Evolutionary conservation across 306 rosid genomes (phyloP).

Genomic region (Herpetospermum pedunculosum): DNA sequence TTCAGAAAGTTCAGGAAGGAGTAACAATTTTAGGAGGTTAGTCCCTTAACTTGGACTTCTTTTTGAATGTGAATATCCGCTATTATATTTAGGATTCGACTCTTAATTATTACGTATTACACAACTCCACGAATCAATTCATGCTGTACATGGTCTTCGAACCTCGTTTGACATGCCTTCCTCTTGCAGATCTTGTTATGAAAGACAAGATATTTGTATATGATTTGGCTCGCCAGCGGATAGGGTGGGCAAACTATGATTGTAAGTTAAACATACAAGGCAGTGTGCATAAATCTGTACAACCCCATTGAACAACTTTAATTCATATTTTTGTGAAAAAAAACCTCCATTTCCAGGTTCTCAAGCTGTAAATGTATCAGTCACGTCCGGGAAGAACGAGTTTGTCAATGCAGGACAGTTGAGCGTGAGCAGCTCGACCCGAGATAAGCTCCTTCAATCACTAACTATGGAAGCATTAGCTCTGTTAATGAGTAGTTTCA

Average conservation of each 20-base stretch:
- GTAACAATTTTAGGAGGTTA: constrained; percentile 83
- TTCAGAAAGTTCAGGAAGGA: constrained; percentile 69
- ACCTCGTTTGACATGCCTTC: neutral
- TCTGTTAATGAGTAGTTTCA: constrained; percentile 13
- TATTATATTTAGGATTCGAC: neutral
- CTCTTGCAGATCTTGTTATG: constrained; percentile 59
- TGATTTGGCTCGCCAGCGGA: constrained; percentile 60
- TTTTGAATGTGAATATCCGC: neutral
- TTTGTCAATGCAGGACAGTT: constrained; percentile 50
- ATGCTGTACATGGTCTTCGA: neutral
- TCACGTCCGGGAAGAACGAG: constrained; percentile 65
- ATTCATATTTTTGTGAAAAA: neutral
- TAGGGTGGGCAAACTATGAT: constrained; percentile 82
- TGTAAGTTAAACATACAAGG: constrained; percentile 37
- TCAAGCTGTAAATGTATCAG: constrained; percentile 66
- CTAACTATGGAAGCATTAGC: constrained; percentile 28
- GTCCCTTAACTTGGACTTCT: constrained; percentile 7
- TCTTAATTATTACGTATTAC: neutral
- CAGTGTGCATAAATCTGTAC: neutral
- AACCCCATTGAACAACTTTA: neutral
- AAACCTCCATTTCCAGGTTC: constrained; percentile 48
- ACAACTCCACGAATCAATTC: neutral
- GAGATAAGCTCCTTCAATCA: constrained; percentile 30
- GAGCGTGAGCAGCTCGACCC: constrained; percentile 30
- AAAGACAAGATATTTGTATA: constrained; percentile 83